A percentile compares a stretch with the other conserved stretches of the same genome.
Evolutionary conservation across 2,329 filamentous ascomycete species (phyloP).

Genomic region (Neonectria neomacrospora): DNA sequence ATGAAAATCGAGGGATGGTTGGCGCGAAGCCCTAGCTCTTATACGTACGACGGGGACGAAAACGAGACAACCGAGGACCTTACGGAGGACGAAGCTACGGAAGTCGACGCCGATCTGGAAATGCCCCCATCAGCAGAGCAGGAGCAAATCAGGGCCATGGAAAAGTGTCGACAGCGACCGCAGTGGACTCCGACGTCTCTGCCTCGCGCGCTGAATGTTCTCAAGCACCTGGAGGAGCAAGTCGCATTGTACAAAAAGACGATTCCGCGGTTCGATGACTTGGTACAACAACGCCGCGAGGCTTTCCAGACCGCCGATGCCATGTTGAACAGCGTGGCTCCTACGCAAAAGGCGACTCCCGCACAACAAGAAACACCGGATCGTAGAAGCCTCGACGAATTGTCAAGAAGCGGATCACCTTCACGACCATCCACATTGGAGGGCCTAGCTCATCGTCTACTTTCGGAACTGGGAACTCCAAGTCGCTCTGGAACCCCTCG

Average conservation of each 20-base stretch:
- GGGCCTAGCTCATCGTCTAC: slow-evolving; percentile 70
- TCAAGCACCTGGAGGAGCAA: slow-evolving; percentile 71
- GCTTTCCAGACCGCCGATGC: slow-evolving; percentile 71
- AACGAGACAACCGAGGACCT: slow-evolving; percentile 15
- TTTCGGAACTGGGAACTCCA: slow-evolving; percentile 68
- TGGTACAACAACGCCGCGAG: slow-evolving; percentile 73
- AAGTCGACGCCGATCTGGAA: slow-evolving; percentile 37
- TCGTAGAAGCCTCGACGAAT: slow-evolving; percentile 56
- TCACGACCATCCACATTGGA: slow-evolving; percentile 66
- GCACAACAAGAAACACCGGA: slow-evolving; percentile 52
- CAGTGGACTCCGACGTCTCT: slow-evolving; percentile 62
- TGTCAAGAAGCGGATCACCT: slow-evolving; percentile 61
- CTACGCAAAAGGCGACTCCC: slow-evolving; percentile 45
- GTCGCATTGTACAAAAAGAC: slow-evolving; percentile 70
- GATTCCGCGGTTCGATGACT: slow-evolving; percentile 77
- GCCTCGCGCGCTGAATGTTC: slow-evolving; percentile 65
- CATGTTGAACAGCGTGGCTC: slow-evolving; percentile 53
- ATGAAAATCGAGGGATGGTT: slow-evolving; percentile 93
- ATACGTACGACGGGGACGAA: slow-evolving; percentile 60
- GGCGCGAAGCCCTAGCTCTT: slow-evolving; percentile 75
- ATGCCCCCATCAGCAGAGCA: slow-evolving; percentile 39
- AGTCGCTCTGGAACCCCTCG: slow-evolving; percentile 62
- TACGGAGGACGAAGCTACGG: slow-evolving; percentile 25
- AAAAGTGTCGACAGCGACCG: slow-evolving; percentile 64
- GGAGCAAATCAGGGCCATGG: slow-evolving; percentile 58